These are phyloP conservation scores for Suillus fuscotomentosus DNA, from an alignment of 768 basidiomycete genomes.

Conservation along the genomic window DNA sequence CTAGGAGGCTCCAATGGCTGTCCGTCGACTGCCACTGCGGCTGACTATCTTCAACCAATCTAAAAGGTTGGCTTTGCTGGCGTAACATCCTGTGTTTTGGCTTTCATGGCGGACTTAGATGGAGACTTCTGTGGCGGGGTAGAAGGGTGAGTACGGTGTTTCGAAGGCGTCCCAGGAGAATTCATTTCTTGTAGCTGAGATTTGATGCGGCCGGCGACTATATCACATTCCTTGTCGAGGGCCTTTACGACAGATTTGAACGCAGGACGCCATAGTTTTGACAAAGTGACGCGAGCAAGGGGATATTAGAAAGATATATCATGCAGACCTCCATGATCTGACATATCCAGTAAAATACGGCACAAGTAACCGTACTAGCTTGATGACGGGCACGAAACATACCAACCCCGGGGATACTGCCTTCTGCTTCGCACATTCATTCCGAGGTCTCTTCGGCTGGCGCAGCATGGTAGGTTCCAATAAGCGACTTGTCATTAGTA, in stretches of 20 bases:
- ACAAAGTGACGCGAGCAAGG: constrained; percentile 5
- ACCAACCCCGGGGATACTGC: constrained; percentile 11
- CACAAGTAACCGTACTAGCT: constrained; percentile 28
- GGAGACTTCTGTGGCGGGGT: no score
- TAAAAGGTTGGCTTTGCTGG: constrained; percentile 10
- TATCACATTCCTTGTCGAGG: constrained; percentile 26
- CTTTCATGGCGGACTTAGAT: no score
- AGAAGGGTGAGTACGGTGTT: background rate
- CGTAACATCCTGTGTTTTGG: no score
- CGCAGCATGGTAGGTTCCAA: constrained; percentile 22
- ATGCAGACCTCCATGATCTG: constrained; percentile 35
- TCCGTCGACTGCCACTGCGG: constrained; percentile 16
- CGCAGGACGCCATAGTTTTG: constrained; percentile 15
- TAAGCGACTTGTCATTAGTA: constrained; percentile 33
- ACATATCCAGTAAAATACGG: constrained; percentile 48
- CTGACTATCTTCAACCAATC: constrained; percentile 2
- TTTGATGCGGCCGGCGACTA: constrained; percentile 23
- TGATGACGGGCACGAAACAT: constrained; percentile 21
- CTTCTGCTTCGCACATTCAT: constrained; percentile 36
- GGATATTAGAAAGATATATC: no score
- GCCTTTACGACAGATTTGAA: constrained; percentile 20
- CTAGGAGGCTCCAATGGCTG: constrained; percentile 19
- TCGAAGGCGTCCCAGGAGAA: background rate
- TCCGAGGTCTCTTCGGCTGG: constrained; percentile 18
- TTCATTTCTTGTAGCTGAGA: constrained; percentile 5